Evolutionary conservation across 331 rosid species (phyloP).

Genomic region (Rosa hybrid): DNA sequence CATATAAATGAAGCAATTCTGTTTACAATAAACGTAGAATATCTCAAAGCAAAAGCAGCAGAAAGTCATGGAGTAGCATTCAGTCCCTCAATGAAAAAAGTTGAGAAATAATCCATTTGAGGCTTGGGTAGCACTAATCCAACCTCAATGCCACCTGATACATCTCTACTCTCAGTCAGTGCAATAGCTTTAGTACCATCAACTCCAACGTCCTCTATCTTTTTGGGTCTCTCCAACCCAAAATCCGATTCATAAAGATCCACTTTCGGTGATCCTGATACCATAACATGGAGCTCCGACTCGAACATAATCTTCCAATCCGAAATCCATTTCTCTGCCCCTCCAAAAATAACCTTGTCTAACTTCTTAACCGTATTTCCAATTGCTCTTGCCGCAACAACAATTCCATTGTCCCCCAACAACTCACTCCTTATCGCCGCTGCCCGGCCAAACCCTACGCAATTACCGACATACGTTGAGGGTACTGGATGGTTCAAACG

Average conservation of each 20-base stretch:
- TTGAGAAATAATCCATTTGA: slow-evolving; percentile 38
- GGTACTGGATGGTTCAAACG: slow-evolving; percentile 32
- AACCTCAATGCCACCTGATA: slow-evolving; percentile 49
- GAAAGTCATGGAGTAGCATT: neutral
- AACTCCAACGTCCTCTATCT: slow-evolving; percentile 49
- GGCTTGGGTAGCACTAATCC: slow-evolving; percentile 32
- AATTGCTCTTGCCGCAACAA: slow-evolving; percentile 39
- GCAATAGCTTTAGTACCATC: slow-evolving; percentile 40
- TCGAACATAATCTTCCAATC: slow-evolving; percentile 37
- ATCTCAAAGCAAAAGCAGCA: neutral
- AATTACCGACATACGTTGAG: slow-evolving; percentile 35
- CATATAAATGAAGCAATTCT: too few relatives aligned
- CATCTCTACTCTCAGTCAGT: slow-evolving; percentile 36
- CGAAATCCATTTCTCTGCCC: slow-evolving; percentile 42
- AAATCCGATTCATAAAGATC: slow-evolving; percentile 49
- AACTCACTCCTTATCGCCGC: slow-evolving; percentile 22
- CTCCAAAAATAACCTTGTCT: slow-evolving; percentile 31
- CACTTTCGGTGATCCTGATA: slow-evolving; percentile 49
- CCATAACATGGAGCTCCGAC: slow-evolving; percentile 36
- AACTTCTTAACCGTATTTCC: slow-evolving; percentile 38
- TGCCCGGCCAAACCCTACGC: slow-evolving; percentile 45
- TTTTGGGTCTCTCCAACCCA: slow-evolving; percentile 52
- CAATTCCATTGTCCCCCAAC: slow-evolving; percentile 38
- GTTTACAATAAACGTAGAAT: neutral
- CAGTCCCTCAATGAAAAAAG: slow-evolving; percentile 29